Percentiles rank a stretch among this genome's conserved stretches.
These are phyloP conservation scores for Chlorencoelia australis DNA, from an alignment of 2,329 filamentous ascomycete species.

Conservation along the genomic window DNA sequence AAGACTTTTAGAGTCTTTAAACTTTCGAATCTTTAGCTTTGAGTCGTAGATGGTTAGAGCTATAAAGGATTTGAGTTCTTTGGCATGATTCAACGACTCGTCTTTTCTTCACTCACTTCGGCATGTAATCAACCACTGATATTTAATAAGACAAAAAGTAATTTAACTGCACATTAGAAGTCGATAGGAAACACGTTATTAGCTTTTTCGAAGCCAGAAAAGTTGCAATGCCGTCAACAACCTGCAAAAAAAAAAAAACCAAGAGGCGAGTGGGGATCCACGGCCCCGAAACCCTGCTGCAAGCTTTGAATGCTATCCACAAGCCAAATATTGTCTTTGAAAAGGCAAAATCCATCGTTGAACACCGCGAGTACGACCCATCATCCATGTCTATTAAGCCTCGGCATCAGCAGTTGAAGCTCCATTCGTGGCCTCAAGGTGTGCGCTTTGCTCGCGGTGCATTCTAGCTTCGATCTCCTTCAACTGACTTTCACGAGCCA, in stretches of 20 bases:
- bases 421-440: slow-evolving; percentile 29
- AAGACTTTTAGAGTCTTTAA: too few relatives aligned
- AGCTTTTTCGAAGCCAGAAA: slow-evolving; percentile 26
- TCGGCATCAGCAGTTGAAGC: slow-evolving; percentile 16
- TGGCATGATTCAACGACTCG: too few relatives aligned
- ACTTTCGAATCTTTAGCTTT: too few relatives aligned
- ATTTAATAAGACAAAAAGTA: slow-evolving; percentile 18
- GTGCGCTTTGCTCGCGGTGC: slow-evolving; percentile 68
- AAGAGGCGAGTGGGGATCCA: too few relatives aligned
- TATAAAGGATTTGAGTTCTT: too few relatives aligned
- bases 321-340: slow-evolving; percentile 10
- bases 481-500: slow-evolving; percentile 95
- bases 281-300: slow-evolving; percentile 19
- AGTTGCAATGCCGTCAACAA: slow-evolving; percentile 26
- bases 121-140: too few relatives aligned
- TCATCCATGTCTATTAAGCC: slow-evolving; percentile 15
- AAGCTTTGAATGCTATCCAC: slow-evolving; percentile 15
- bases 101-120: too few relatives aligned
- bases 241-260: slow-evolving; percentile 26
- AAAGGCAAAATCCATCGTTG: too few relatives aligned
- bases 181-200: slow-evolving; percentile 27
- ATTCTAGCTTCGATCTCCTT: slow-evolving; percentile 98
- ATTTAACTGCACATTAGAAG: slow-evolving; percentile 27
- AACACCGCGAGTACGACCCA: too few relatives aligned
- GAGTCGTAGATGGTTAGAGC: too few relatives aligned